phyloP scores from a whole-genome alignment of 345 rosid species.

The Citrus trifoliata region DNA sequence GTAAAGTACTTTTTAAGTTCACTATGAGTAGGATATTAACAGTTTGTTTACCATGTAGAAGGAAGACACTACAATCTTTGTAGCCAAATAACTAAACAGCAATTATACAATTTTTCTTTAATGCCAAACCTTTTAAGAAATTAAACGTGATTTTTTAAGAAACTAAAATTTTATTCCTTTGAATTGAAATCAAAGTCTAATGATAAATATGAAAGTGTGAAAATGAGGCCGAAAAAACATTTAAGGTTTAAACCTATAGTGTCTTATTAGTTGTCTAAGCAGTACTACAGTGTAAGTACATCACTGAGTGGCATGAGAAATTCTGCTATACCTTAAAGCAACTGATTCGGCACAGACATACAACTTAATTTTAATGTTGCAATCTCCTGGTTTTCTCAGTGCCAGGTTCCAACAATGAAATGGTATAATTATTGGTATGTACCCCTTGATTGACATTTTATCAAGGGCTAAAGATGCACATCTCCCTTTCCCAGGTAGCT shows the following conservation, averaged over 20 bases:
- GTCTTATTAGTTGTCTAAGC: background rate
- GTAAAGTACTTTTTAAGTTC: background rate
- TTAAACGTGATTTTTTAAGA: background rate
- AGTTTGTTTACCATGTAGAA: background rate
- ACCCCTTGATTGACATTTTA: constrained; percentile 39
- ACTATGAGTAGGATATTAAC: too few species aligned
- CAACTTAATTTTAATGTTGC: background rate
- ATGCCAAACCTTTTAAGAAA: background rate
- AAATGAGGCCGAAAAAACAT: background rate
- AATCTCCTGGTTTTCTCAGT: constrained; percentile 27
- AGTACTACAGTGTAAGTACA: background rate
- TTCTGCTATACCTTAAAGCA: background rate
- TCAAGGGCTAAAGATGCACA: constrained; percentile 32
- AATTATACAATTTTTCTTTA: background rate
- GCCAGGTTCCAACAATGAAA: constrained; percentile 17
- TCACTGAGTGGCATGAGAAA: background rate
- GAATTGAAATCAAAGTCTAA: background rate
- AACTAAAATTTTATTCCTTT: background rate
- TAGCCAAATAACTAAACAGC: background rate
- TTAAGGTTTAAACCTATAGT: background rate
- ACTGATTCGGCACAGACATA: background rate
- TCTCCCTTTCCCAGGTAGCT: constrained; percentile 40
- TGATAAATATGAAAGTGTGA: background rate
- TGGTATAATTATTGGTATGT: constrained; percentile 18
- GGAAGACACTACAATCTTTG: background rate